phyloP scores from a whole-genome alignment of 2,329 filamentous ascomycete species.

The Xylariales sp. region DNA sequence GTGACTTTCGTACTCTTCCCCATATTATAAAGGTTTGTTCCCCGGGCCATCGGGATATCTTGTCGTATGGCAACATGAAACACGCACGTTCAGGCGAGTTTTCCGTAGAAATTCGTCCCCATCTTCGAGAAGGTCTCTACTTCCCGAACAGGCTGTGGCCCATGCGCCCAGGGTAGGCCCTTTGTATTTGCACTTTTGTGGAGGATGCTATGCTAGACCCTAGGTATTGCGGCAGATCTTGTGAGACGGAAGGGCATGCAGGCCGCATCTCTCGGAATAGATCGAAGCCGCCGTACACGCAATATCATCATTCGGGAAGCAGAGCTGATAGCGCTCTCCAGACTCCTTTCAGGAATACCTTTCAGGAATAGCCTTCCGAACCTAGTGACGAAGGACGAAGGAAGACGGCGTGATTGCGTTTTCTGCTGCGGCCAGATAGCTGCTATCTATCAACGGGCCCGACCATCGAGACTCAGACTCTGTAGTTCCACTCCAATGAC shows the following conservation, averaged over 20 bases:
- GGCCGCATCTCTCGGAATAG: background rate
- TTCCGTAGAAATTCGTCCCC: background rate
- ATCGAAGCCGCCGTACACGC: background rate
- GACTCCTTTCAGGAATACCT: too few species aligned
- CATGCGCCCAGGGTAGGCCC: background rate
- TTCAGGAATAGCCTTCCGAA: background rate
- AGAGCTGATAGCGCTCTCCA: too few species aligned
- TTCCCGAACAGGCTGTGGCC: background rate
- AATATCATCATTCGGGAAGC: too few species aligned
- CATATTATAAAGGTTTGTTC: too few species aligned
- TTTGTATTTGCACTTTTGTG: too few species aligned
- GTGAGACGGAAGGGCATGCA: too few species aligned
- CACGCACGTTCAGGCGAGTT: background rate
- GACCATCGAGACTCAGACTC: too few species aligned
- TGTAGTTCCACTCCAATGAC: too few species aligned
- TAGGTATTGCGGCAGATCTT: too few species aligned
- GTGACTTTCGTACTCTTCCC: too few species aligned
- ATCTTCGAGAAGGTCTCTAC: background rate
- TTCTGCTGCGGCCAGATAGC: conserved; percentile 1
- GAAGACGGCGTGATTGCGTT: conserved; percentile 1
- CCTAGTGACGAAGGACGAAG: background rate
- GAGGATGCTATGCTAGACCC: too few species aligned
- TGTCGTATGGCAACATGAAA: background rate
- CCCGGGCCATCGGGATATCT: background rate
- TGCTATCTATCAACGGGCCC: too few species aligned